Conservation (phyloP, 2,329 filamentous ascomycete genomes). For the Chalaropsis ovoidea region DNA sequence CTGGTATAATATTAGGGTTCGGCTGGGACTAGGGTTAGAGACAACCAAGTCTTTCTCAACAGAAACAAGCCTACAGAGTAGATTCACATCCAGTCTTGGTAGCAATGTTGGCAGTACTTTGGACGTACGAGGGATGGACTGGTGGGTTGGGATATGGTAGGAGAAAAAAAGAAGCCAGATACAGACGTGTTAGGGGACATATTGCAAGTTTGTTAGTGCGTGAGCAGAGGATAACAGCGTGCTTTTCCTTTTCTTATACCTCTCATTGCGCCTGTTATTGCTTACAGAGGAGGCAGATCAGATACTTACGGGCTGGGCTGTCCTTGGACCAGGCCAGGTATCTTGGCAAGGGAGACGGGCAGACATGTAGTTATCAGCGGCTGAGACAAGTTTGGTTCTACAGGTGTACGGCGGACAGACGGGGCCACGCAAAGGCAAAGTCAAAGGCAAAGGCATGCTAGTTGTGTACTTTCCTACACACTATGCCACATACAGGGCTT, state of each 20-base stretch:
- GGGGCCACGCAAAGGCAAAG: not conserved
- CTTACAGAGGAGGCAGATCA: not conserved
- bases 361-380: not conserved
- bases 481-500: not conserved
- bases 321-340: not conserved
- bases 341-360: not conserved
- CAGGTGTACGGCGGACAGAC: not conserved
- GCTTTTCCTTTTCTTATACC: not conserved
- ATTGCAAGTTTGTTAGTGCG: too few relatives aligned
- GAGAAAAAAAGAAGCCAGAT: too few relatives aligned
- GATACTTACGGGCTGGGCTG: not conserved
- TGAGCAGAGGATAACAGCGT: too few relatives aligned
- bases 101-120: too few relatives aligned
- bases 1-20: not conserved
- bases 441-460: not conserved
- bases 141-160: too few relatives aligned
- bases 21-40: not conserved
- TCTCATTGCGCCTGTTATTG: not conserved
- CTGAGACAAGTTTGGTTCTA: slow-evolving; percentile 6
- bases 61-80: too few relatives aligned
- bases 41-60: not conserved
- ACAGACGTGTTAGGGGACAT: too few relatives aligned
- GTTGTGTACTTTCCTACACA: not conserved
- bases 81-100: too few relatives aligned
- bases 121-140: too few relatives aligned